Conservation (phyloP, 1,284 basidiomycete species). For the Leucoagaricus sp. region DNA sequence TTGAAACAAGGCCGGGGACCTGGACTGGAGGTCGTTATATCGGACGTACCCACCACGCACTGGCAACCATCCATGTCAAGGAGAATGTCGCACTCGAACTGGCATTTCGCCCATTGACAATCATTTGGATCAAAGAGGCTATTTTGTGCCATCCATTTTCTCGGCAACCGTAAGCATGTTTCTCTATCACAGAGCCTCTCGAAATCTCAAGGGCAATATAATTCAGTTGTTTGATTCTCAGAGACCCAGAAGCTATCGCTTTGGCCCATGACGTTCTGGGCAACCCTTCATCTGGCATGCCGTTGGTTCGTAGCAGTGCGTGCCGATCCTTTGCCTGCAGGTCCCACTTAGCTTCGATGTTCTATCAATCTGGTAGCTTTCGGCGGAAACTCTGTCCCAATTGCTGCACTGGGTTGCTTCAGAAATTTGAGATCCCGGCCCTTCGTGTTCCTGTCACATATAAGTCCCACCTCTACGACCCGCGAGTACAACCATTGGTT, state of each 20-base stretch:
- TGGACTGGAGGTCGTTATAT: neutral
- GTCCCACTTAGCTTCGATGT: neutral
- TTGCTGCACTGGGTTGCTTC: neutral
- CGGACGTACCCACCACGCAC: neutral
- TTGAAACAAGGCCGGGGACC: neutral
- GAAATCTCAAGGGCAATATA: too few relatives aligned
- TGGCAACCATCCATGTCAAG: neutral
- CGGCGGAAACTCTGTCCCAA: neutral
- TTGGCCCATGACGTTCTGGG: too few relatives aligned
- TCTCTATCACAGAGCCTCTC: too few relatives aligned
- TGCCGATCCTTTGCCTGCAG: too few relatives aligned
- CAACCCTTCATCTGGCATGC: too few relatives aligned
- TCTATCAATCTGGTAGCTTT: neutral
- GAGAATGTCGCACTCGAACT: neutral
- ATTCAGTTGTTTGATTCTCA: too few relatives aligned
- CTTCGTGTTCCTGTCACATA: slow-evolving; percentile 9
- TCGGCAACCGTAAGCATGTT: too few relatives aligned
- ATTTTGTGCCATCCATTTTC: neutral
- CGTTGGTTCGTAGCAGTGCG: too few relatives aligned
- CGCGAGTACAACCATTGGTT: neutral
- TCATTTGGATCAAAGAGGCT: neutral
- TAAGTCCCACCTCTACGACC: slow-evolving; percentile 7
- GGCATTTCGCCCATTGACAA: neutral
- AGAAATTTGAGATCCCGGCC: neutral
- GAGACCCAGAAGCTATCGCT: too few relatives aligned